phyloP scores from a whole-genome alignment of 1,139 yeast genomes.

The Kodamaea sp. region DNA sequence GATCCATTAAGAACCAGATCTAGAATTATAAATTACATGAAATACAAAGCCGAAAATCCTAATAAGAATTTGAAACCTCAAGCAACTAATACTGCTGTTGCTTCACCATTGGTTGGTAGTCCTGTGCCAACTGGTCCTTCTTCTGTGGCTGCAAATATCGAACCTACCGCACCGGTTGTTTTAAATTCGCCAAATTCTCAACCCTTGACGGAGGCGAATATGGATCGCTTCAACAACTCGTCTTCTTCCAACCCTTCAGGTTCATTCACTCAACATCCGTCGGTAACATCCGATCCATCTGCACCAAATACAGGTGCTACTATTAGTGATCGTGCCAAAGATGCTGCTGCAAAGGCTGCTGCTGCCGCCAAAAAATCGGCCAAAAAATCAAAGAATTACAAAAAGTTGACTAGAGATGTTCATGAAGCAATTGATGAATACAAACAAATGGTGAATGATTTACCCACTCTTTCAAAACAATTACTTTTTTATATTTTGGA shows the following conservation, averaged over 20 bases:
- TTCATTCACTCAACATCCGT: background rate
- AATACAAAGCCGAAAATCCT: conserved; percentile 48
- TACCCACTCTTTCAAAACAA: conserved; percentile 74
- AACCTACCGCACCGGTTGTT: conserved; percentile 5
- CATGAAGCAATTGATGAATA: conserved; percentile 69
- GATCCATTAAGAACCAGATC: conserved; percentile 65
- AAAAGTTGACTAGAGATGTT: conserved; percentile 54
- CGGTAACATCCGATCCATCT: conserved; percentile 2
- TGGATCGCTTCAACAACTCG: conserved; percentile 22
- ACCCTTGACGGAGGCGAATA: conserved; percentile 32
- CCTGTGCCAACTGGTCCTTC: background rate
- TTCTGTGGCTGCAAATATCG: background rate
- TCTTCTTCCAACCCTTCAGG: conserved; percentile 8
- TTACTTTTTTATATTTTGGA: conserved; percentile 85
- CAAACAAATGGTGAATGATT: conserved; percentile 58
- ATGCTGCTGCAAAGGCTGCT: conserved; percentile 10
- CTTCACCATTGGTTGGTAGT: background rate
- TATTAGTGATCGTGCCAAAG: background rate
- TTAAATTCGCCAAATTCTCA: conserved; percentile 20
- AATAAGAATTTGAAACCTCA: conserved; percentile 21
- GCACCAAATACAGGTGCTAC: background rate
- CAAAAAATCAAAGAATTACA: conserved; percentile 27
- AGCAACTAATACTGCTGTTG: background rate
- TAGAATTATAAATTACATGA: conserved; percentile 59
- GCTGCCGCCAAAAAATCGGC: conserved; percentile 17